A percentile compares a stretch with the other conserved stretches of the same genome.
Evolutionary conservation across 805 yeast genomes (phyloP).

Genomic region (Candida mattraensis): DNA sequence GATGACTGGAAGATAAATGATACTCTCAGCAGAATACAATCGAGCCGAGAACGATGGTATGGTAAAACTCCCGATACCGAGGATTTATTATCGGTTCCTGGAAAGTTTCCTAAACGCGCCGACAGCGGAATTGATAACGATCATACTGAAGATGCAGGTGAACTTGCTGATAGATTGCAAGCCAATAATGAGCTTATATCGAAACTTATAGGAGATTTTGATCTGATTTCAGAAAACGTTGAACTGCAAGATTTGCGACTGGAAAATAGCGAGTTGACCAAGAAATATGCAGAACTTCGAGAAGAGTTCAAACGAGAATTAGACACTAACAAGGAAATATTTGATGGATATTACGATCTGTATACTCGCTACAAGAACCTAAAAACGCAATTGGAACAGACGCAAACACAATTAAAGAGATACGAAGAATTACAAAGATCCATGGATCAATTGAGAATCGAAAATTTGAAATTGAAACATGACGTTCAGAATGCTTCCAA

Average conservation of each 20-base stretch:
- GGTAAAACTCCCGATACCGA: slow-evolving; percentile 9
- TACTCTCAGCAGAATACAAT: slow-evolving; percentile 23
- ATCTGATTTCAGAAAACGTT: slow-evolving; percentile 13
- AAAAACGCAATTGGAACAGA: slow-evolving; percentile 3
- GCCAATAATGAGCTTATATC: slow-evolving; percentile 14
- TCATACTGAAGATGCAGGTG: slow-evolving; percentile 1
- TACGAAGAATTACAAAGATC: slow-evolving; percentile 5
- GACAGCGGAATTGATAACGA: neutral
- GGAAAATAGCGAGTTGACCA: slow-evolving; percentile 19
- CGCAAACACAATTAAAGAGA: too few relatives aligned
- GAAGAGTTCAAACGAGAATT: slow-evolving; percentile 26
- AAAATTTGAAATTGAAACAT: slow-evolving; percentile 10
- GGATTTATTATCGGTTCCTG: slow-evolving; percentile 15
- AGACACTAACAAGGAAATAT: slow-evolving; percentile 25
- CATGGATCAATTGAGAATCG: slow-evolving; percentile 7
- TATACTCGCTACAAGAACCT: slow-evolving; percentile 18
- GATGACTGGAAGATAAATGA: slow-evolving; percentile 20
- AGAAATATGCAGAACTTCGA: slow-evolving; percentile 21
- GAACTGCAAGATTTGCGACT: slow-evolving; percentile 13
- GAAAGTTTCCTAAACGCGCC: slow-evolving; percentile 15
- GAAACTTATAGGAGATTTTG: slow-evolving; percentile 15
- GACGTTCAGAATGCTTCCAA: slow-evolving; percentile 10
- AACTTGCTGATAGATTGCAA: slow-evolving; percentile 8
- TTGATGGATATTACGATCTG: slow-evolving; percentile 27
- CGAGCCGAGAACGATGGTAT: slow-evolving; percentile 17